A percentile compares a stretch with the other conserved stretches of the same genome.
Conservation (phyloP, 306 rosid species). For the Gastrolobium bilobum region DNA sequence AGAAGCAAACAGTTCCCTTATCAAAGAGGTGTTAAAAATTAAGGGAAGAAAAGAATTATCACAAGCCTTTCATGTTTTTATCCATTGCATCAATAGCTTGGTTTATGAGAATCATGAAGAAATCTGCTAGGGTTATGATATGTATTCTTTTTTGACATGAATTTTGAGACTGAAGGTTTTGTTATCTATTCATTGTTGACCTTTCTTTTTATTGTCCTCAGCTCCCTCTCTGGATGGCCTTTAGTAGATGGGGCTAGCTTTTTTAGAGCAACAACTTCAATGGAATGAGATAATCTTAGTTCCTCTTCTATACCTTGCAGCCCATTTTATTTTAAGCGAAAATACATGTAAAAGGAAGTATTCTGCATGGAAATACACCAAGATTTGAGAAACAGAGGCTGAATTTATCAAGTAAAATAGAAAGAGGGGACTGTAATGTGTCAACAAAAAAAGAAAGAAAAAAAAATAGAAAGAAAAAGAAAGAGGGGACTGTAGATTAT, state of each 20-base stretch:
- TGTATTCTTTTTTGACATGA: not conserved
- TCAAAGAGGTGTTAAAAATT: not conserved
- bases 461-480: too few species aligned
- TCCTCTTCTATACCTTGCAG: not conserved
- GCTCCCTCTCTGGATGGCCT: not conserved
- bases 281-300: not conserved
- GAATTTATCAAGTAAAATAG: not conserved
- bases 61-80: constrained; percentile 8
- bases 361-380: not conserved
- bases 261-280: not conserved
- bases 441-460: too few species aligned
- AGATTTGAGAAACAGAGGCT: not conserved
- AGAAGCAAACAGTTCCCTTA: not conserved
- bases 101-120: too few species aligned
- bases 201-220: not conserved
- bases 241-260: not conserved
- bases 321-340: not conserved
- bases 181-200: not conserved
- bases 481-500: too few species aligned
- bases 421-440: not conserved
- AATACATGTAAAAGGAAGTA: not conserved
- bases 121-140: too few species aligned
- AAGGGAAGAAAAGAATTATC: not conserved
- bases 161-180: not conserved
- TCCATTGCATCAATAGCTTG: not conserved